Evolutionary conservation across 2,329 filamentous ascomycete genomes (phyloP).

Genomic region (Xylaria polymorpha): DNA sequence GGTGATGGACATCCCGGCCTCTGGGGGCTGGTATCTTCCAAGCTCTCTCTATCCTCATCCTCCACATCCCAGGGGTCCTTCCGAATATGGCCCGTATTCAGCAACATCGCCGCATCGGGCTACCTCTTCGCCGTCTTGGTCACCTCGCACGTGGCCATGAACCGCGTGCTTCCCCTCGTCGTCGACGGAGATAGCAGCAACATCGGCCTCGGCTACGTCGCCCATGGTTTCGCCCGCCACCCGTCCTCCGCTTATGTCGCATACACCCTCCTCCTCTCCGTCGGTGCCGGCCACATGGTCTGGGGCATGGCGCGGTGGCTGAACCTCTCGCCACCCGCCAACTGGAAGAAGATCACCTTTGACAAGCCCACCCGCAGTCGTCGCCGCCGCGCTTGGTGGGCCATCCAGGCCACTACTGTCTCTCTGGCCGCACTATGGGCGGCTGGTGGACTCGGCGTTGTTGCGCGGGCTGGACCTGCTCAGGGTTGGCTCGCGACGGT

Average conservation of each 20-base stretch:
- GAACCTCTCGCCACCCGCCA: constrained; percentile 69
- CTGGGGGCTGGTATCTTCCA: constrained; percentile 48
- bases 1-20: constrained; percentile 73
- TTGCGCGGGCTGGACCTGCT: constrained; percentile 76
- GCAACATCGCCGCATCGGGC: constrained; percentile 76
- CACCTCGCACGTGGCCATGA: constrained; percentile 77
- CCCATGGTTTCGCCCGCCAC: constrained; percentile 83
- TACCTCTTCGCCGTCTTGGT: constrained; percentile 76
- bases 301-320: constrained; percentile 91
- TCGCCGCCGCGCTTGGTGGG: constrained; percentile 75
- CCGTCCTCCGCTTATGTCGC: constrained; percentile 68
- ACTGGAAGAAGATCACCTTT: constrained; percentile 59
- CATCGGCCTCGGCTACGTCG: constrained; percentile 83
- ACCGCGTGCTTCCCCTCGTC: constrained; percentile 78
- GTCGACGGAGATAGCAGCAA: constrained; percentile 89
- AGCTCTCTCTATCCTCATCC: constrained; percentile 42
- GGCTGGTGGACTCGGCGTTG: constrained; percentile 80
- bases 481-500: constrained; percentile 82
- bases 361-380: constrained; percentile 64
- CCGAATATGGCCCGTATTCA: constrained; percentile 75
- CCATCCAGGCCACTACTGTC: constrained; percentile 73
- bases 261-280: constrained; percentile 74
- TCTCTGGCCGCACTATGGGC: constrained; percentile 78
- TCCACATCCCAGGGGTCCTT: constrained; percentile 37
- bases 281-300: constrained; percentile 80